phyloP scores from a whole-genome alignment of 805 yeast genomes.

The Danielozyma ontarioensis region DNA sequence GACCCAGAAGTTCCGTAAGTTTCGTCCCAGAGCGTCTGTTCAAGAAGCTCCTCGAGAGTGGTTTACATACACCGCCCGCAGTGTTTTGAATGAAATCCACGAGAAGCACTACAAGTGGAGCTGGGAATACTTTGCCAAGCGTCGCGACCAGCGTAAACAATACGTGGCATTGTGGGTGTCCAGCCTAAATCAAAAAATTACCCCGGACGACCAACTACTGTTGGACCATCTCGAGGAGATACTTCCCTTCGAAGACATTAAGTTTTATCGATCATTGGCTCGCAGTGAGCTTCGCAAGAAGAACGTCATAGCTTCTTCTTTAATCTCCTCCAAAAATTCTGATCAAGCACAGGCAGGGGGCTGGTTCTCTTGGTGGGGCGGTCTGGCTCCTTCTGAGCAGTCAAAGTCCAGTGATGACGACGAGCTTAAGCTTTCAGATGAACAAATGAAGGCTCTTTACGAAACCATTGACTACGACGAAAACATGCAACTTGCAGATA shows the following conservation, averaged over 20 bases:
- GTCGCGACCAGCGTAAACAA: constrained; percentile 65
- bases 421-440: constrained; percentile 58
- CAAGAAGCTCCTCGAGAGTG: constrained; percentile 70
- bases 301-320: constrained; percentile 14
- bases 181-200: constrained; percentile 31
- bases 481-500: constrained; percentile 40
- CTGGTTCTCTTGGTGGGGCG: constrained; percentile 73
- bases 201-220: constrained; percentile 24
- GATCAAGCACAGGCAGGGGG: constrained; percentile 31
- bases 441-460: constrained; percentile 82
- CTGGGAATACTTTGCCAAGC: constrained; percentile 73
- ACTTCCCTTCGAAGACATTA: constrained; percentile 71
- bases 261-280: constrained; percentile 80
- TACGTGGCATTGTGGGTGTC: constrained; percentile 67
- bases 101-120: constrained; percentile 78
- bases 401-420: constrained; percentile 20
- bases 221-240: constrained; percentile 53
- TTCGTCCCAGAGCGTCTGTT: constrained; percentile 56
- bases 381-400: constrained; percentile 13
- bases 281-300: constrained; percentile 61
- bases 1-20: constrained; percentile 67
- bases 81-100: constrained; percentile 74
- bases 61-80: constrained; percentile 77
- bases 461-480: constrained; percentile 93
- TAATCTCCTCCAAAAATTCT: constrained; percentile 8